These are phyloP conservation scores for Leccinum boreale DNA, from an alignment of 768 basidiomycete genomes.

Conservation along the genomic window DNA sequence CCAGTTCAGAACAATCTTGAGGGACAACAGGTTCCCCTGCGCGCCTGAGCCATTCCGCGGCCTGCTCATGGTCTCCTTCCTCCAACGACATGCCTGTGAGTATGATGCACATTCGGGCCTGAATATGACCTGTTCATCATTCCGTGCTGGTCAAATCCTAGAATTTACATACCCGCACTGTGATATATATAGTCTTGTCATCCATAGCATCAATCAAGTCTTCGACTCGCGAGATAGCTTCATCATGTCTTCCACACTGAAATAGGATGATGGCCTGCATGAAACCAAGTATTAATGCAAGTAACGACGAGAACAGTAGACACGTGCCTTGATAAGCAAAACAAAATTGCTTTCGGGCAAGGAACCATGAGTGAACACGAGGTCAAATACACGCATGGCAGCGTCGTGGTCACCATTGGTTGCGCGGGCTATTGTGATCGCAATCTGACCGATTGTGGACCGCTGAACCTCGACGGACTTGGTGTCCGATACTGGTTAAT, in stretches of 20 bases:
- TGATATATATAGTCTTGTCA: neutral
- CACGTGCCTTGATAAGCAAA: constrained; percentile 9
- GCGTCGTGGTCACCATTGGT: constrained; percentile 1
- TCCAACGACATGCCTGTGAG: neutral
- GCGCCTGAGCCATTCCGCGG: too few relatives aligned
- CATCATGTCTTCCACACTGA: constrained; percentile 3
- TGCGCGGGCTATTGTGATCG: neutral
- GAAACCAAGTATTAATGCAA: neutral
- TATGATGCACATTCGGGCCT: constrained; percentile 10
- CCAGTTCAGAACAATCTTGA: neutral
- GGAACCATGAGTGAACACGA: constrained; percentile 1
- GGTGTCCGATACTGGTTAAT: neutral
- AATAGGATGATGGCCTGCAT: constrained; percentile 7
- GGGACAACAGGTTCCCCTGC: neutral
- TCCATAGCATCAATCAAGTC: neutral
- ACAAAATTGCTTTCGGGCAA: constrained; percentile 5
- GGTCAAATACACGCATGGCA: constrained; percentile 7
- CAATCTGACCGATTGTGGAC: constrained; percentile 10
- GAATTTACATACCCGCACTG: neutral
- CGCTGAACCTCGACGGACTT: constrained; percentile 7
- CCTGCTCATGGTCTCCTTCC: neutral
- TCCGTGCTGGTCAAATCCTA: too few relatives aligned
- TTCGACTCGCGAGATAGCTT: neutral
- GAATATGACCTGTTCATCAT: neutral
- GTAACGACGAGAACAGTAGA: rapidly evolving